Base-by-base conservation (phyloP, 176 grass and related monocot genomes). In the Raddia distichophylla region DNA sequence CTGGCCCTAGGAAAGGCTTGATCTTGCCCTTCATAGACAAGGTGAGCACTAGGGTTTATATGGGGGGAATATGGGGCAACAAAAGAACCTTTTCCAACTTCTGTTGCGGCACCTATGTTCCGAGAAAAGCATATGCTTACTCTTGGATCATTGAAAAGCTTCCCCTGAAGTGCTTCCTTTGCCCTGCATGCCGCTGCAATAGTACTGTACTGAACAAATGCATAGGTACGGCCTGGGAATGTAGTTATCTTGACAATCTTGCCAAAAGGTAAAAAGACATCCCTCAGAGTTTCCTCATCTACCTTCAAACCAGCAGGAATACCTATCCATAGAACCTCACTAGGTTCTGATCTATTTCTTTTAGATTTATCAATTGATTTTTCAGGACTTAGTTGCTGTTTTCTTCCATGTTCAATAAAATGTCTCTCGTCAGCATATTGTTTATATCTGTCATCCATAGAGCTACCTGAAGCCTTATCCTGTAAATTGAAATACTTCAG, bases 271-370 rank as follows among this genome's bases (percentile, higher is more conserved):
- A 76, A 91, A 91, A 98, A 98, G 64, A 78, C 84, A 68, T 83
- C 90, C 83, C 88, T 86, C 67, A 98, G 57, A 77, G 64, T 64
- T 73, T 62, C 73, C 87, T 98, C 93, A 48, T 98, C 89, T 56
- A 88, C 77, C 67, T 95, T 93, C 15, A 93, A 65, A 75, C 59
- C 85, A 66, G 76, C 44, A 75, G 96, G 96, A 76, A 98, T 91
- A 37, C 96, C 96, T 85, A 98, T 90, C 96, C 96, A 98, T 76
- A 98, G 78, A 10, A 94, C 86, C 76, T 98, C 96, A 80, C 96
- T 93, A 78, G 96, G 92, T 84, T 98, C 96, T 68, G 72, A 69
- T 64, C 80, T 86, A 68, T 75, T 92, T 83, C 92, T 83, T 90
- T 80, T 92, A 81, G 34, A 70, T 81, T 71, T 89, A 75, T 94